Evolutionary conservation across 2,329 filamentous ascomycete genomes (phyloP).

Genomic region (Trichoderma arundinaceum): DNA sequence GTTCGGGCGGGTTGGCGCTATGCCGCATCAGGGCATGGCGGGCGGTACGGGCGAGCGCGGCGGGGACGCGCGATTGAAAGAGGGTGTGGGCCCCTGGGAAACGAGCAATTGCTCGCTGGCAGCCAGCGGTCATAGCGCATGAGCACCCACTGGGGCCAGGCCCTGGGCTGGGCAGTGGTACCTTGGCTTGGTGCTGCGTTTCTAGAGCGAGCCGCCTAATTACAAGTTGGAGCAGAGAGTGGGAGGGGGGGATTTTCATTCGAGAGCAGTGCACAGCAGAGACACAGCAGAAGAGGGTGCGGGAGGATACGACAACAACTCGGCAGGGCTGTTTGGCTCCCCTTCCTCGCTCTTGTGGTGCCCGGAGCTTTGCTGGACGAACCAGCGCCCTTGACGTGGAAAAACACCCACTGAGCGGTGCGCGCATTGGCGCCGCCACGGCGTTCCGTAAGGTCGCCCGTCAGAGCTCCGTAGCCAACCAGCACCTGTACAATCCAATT

Average conservation of each 20-base stretch:
- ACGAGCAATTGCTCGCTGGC: constrained; percentile 13
- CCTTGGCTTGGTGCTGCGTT: background rate
- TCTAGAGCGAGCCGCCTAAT: background rate
- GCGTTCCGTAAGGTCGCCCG: background rate
- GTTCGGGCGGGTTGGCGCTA: constrained; percentile 6
- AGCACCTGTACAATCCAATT: constrained; percentile 6
- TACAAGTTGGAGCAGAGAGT: background rate
- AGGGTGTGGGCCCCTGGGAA: constrained; percentile 23
- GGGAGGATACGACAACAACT: background rate
- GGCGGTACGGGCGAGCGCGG: constrained; percentile 26
- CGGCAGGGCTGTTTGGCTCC: background rate
- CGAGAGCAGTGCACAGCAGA: background rate
- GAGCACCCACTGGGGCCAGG: constrained; percentile 26
- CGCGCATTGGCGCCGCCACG: background rate
- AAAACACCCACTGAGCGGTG: background rate
- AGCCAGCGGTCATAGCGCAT: constrained; percentile 15
- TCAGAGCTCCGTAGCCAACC: constrained; percentile 19
- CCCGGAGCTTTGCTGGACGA: background rate
- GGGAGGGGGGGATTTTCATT: background rate
- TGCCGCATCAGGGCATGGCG: constrained; percentile 12
- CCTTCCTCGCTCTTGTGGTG: too few species aligned
- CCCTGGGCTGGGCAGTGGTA: constrained; percentile 14
- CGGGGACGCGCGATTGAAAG: constrained; percentile 12
- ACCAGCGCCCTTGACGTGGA: too few species aligned
- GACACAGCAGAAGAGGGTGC: background rate